These are phyloP conservation scores for Strobilomyces confusus DNA, from an alignment of 768 basidiomycete species.

Conservation along the genomic window DNA sequence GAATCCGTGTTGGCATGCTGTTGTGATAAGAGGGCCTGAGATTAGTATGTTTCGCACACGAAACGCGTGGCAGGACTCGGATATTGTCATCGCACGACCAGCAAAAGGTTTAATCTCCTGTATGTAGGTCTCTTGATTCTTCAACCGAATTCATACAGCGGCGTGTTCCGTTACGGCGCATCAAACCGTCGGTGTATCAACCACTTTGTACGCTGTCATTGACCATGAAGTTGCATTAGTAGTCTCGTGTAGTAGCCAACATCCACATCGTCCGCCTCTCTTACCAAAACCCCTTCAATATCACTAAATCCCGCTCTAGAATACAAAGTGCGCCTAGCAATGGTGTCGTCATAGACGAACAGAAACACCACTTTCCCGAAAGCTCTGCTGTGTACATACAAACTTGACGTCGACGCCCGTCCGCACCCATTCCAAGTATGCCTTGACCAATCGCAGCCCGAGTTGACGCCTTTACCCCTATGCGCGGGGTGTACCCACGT, in stretches of 20 bases:
- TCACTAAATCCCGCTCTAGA: slow-evolving; percentile 19
- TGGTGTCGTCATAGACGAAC: slow-evolving; percentile 14
- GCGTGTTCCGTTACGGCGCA: too few relatives aligned
- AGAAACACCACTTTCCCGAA: slow-evolving; percentile 18
- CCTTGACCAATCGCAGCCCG: slow-evolving; percentile 12
- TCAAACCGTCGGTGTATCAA: too few relatives aligned
- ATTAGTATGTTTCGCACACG: too few relatives aligned
- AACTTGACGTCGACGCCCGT: slow-evolving; percentile 13
- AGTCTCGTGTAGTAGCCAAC: slow-evolving; percentile 30
- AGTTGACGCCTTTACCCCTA: slow-evolving; percentile 22
- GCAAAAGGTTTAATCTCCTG: too few relatives aligned
- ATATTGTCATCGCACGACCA: too few relatives aligned
- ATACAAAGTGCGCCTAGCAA: slow-evolving; percentile 16
- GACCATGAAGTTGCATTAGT: neutral
- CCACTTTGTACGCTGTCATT: neutral
- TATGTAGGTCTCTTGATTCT: too few relatives aligned
- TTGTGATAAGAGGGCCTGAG: too few relatives aligned
- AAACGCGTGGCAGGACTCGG: too few relatives aligned
- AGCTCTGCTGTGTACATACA: neutral
- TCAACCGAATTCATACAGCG: too few relatives aligned
- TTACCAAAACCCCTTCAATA: slow-evolving; percentile 2
- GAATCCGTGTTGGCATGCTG: too few relatives aligned
- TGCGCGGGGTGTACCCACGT: slow-evolving; percentile 31
- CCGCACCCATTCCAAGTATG: slow-evolving; percentile 25
- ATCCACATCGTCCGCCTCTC: slow-evolving; percentile 22